phyloP scores from a whole-genome alignment of 2,329 filamentous ascomycete genomes.

The Penicillium sp. region DNA sequence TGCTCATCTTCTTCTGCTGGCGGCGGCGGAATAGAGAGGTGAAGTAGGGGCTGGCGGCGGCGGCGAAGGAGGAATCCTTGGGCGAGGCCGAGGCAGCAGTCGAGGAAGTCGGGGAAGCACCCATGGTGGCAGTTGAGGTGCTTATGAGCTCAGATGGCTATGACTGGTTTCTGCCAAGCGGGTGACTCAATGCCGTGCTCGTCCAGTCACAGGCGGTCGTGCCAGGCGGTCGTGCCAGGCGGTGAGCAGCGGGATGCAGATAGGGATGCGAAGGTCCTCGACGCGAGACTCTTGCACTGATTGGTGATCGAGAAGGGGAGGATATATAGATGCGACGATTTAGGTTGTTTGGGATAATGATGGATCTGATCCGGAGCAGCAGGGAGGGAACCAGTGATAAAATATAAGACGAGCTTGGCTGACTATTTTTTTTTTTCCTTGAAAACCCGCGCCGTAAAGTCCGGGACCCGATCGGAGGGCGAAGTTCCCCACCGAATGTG shows the following conservation, averaged over 20 bases:
- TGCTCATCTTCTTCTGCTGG: constrained; percentile 83
- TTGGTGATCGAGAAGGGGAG: neutral
- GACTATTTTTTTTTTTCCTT: constrained; percentile 9
- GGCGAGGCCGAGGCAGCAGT: too few species aligned
- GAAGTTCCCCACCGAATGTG: constrained; percentile 14
- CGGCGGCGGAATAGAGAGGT: constrained; percentile 39
- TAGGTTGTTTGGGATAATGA: neutral
- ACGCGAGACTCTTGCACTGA: neutral
- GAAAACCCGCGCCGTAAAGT: constrained; percentile 16
- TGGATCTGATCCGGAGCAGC: neutral
- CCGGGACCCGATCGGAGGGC: constrained; percentile 18
- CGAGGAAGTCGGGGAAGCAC: constrained; percentile 12
- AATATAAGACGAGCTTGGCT: neutral
- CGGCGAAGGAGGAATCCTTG: constrained; percentile 26
- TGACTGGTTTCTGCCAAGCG: constrained; percentile 32
- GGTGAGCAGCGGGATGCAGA: constrained; percentile 22
- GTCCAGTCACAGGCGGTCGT: constrained; percentile 27
- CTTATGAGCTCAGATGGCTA: constrained; percentile 28
- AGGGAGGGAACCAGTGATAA: neutral
- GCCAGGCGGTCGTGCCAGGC: constrained; percentile 25
- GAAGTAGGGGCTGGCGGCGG: constrained; percentile 39
- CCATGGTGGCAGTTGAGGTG: constrained; percentile 30
- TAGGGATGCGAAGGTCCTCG: constrained; percentile 5
- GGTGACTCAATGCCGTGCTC: constrained; percentile 31
- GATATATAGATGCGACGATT: neutral